Evolutionary conservation across 371 early-diverging fungal genomes (phyloP), one percentile per base, ranked within the genome.

Genomic region (Dipsacomyces acuminosporus): DNA sequence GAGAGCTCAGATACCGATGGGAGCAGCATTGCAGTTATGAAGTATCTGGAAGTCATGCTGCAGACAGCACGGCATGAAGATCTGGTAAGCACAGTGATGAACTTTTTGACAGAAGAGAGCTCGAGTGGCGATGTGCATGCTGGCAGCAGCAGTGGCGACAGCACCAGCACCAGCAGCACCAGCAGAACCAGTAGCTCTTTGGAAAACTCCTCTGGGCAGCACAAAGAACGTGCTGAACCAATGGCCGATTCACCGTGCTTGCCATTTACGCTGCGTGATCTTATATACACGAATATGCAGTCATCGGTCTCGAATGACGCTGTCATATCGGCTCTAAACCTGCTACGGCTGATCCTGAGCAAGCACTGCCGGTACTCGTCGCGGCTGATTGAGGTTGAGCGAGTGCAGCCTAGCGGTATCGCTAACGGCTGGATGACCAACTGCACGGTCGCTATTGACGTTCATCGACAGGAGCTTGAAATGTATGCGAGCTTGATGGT

Each of bases 1-100:
- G 90, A 89, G 51, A 87, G 90, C 59, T 88, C 90, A 0, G 97
- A 96, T 64, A 81, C 81, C 14, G 94, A 96, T 62, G 94, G 94
- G 0, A 90, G 91, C 44, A 85, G 92, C 1, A 90, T 92, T 0
- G 89, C 94, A 0, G 86, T 88, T 2, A 84, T 96, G 52, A 87
- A 83, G 52, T 96, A 96, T 57, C 79, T 95, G 35, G 88, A 89
- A 48, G 64, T 86, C 48, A 88, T 94, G 52, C 61, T 93, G 7
- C 86, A 85, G 36, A 79, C 81, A 0, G 65, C 91, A 15, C 78
- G 82, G 30, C 88, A 91, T 55, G 85, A 86, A 21, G 82, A 84
- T 23, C 67, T 94, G 45, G 81, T 87, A 9, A 79, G 83, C 30
- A 60, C 88, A 1, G 76, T 94, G 8, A 79, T 88, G 30, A 80